These are phyloP conservation scores for Sphaerulina vaccinii DNA, from an alignment of 2,329 filamentous ascomycete genomes.

Conservation along the genomic window DNA sequence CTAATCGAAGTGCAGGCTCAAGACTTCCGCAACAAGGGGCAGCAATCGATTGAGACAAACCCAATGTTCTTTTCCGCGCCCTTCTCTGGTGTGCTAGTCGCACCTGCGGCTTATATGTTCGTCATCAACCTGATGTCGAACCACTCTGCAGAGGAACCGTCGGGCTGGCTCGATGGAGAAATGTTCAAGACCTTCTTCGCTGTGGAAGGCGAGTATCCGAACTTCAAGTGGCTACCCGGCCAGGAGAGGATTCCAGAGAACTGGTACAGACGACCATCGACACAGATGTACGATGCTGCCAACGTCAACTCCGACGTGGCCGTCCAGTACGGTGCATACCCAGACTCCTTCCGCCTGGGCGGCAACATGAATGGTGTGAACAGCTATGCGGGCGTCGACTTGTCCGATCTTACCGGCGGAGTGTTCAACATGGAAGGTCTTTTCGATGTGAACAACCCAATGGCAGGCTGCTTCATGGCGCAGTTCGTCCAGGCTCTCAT, in stretches of 20 bases:
- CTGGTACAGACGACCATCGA: slow-evolving; percentile 25
- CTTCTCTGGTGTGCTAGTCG: slow-evolving; percentile 28
- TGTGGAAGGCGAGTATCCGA: slow-evolving; percentile 17
- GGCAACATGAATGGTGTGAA: slow-evolving; percentile 36
- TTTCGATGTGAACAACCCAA: slow-evolving; percentile 10
- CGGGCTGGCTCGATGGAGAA: slow-evolving; percentile 27
- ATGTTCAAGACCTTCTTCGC: slow-evolving; percentile 29
- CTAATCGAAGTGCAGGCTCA: slow-evolving; percentile 1
- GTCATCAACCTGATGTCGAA: slow-evolving; percentile 32
- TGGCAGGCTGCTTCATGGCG: slow-evolving; percentile 19
- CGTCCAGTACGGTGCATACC: slow-evolving; percentile 17
- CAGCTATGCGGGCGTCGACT: slow-evolving; percentile 37
- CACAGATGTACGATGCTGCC: slow-evolving; percentile 21
- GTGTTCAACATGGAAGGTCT: slow-evolving; percentile 40
- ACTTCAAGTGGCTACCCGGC: slow-evolving; percentile 22
- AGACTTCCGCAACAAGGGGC: slow-evolving; percentile 14
- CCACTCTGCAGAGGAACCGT: slow-evolving; percentile 26
- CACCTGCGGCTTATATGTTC: slow-evolving; percentile 32
- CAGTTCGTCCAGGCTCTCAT: slow-evolving; percentile 18
- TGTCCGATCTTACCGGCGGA: slow-evolving; percentile 40
- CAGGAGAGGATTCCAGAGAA: slow-evolving; percentile 27
- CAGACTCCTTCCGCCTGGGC: slow-evolving; percentile 28
- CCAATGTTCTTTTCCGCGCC: slow-evolving; percentile 35
- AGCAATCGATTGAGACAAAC: slow-evolving; percentile 34
- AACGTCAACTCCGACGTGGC: slow-evolving; percentile 21